Evolutionary conservation across 1,284 basidiomycete genomes (phyloP).

Genomic region (Sporisorium iseilematis-ciliati): DNA sequence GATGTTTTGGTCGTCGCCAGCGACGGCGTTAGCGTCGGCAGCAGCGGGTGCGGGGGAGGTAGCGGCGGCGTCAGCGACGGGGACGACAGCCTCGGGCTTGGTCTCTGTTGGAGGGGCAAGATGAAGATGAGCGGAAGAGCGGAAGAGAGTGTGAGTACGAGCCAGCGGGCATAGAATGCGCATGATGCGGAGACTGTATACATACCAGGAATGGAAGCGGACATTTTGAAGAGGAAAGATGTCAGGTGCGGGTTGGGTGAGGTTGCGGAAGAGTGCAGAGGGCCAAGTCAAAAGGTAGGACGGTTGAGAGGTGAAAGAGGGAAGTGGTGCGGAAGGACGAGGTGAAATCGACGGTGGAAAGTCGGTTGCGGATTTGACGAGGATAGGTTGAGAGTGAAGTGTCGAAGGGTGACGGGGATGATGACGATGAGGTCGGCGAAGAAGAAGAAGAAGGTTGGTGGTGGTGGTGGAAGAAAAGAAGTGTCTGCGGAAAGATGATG

Average conservation of each 20-base stretch:
- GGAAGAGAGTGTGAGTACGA: not conserved
- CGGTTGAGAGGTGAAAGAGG: conserved; percentile 11
- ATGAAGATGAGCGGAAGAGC: not conserved
- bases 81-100: conserved; percentile 38
- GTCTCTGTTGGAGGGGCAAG: conserved; percentile 16
- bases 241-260: not conserved
- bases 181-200: not conserved
- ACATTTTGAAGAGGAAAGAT: conserved; percentile 16
- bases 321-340: conserved; percentile 12
- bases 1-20: conserved; percentile 34
- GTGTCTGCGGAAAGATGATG: not conserved
- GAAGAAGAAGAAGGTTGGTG: conserved; percentile 20
- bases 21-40: conserved; percentile 20
- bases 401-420: conserved; percentile 9
- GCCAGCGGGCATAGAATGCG: not conserved
- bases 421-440: conserved; percentile 20
- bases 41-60: conserved; percentile 15
- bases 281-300: conserved; percentile 4
- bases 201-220: conserved; percentile 23
- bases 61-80: conserved; percentile 16
- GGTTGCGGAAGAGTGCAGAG: not conserved
- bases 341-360: conserved; percentile 8
- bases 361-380: not conserved
- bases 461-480: conserved; percentile 11
- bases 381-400: not conserved